Conservation (phyloP, 352 stramenopile genomes). For the Globisporangium carolinianum region DNA sequence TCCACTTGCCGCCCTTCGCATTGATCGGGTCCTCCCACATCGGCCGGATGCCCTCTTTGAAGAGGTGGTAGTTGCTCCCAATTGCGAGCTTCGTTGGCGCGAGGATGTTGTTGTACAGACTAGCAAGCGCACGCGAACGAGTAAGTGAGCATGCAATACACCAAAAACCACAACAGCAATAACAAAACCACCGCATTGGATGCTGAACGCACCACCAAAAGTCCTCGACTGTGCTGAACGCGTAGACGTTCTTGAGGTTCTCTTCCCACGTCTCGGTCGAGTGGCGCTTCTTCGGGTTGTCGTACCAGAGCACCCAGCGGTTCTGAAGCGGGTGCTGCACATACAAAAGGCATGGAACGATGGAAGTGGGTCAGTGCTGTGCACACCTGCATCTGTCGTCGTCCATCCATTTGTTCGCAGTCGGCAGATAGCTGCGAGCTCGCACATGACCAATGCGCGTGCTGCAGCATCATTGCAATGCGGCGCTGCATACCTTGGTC, state of each 20-base stretch:
- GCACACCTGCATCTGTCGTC: neutral
- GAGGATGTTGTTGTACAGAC: slow-evolving; percentile 94
- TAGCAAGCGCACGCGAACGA: slow-evolving; percentile 9
- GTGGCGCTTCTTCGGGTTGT: slow-evolving; percentile 87
- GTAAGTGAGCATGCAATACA: too few relatives aligned
- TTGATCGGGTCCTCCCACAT: slow-evolving; percentile 98
- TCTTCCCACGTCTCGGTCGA: slow-evolving; percentile 85
- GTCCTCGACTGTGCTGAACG: slow-evolving; percentile 94
- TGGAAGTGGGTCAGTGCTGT: too few relatives aligned
- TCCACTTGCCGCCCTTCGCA: slow-evolving; percentile 94
- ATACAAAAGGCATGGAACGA: slow-evolving; percentile 4
- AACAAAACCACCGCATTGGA: neutral
- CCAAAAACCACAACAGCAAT: too few relatives aligned
- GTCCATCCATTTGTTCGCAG: neutral
- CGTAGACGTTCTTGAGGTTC: slow-evolving; percentile 90
- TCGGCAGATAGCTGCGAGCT: neutral
- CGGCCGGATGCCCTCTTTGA: slow-evolving; percentile 94
- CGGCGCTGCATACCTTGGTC: slow-evolving; percentile 38
- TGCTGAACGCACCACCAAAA: slow-evolving; percentile 89
- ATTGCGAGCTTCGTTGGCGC: slow-evolving; percentile 83
- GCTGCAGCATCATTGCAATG: neutral
- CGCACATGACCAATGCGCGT: neutral
- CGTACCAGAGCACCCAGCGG: slow-evolving; percentile 86
- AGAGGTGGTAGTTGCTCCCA: slow-evolving; percentile 97
- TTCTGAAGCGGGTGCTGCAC: slow-evolving; percentile 79